Percentiles rank a stretch among this genome's conserved stretches.
phyloP scores from a whole-genome alignment of 2,329 filamentous ascomycete genomes.

The Colletotrichum sansevieriae region DNA sequence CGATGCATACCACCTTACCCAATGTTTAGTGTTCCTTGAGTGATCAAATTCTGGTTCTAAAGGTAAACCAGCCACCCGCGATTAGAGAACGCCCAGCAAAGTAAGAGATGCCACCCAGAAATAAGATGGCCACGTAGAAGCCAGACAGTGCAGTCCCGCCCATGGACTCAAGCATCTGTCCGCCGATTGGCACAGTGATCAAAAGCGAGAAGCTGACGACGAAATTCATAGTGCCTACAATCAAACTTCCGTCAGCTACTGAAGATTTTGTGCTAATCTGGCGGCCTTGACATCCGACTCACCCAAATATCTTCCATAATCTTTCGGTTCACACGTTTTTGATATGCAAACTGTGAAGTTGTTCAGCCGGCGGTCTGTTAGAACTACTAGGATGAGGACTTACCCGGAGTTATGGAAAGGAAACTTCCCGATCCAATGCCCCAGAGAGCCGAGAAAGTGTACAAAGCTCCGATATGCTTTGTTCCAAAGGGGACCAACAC shows the following conservation, averaged over 20 bases:
- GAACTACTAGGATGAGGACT: neutral
- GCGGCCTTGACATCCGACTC: neutral
- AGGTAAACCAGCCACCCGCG: constrained; percentile 20
- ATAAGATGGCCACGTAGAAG: constrained; percentile 58
- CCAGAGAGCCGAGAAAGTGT: constrained; percentile 59
- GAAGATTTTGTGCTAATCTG: neutral
- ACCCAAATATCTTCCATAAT: constrained; percentile 60
- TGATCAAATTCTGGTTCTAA: constrained; percentile 30
- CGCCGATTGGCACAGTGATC: constrained; percentile 59
- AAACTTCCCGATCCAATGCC: constrained; percentile 63
- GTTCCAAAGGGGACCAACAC: constrained; percentile 61
- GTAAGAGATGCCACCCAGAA: constrained; percentile 51
- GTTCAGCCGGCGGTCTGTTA: neutral
- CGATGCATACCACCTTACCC: too few species aligned
- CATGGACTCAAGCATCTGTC: constrained; percentile 59
- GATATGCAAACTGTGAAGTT: constrained; percentile 55
- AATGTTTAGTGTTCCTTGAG: too few species aligned
- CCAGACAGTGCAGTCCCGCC: constrained; percentile 59
- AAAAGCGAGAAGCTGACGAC: constrained; percentile 60
- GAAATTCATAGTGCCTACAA: constrained; percentile 59
- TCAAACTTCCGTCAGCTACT: neutral
- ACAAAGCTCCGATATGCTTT: constrained; percentile 54
- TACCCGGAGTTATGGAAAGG: constrained; percentile 55
- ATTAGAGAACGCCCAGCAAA: constrained; percentile 46
- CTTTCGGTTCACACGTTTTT: constrained; percentile 59